Percentiles rank a stretch among this genome's conserved stretches.
phyloP scores from a whole-genome alignment of 352 stramenopile species.

The Globisporangium takayamanum region DNA sequence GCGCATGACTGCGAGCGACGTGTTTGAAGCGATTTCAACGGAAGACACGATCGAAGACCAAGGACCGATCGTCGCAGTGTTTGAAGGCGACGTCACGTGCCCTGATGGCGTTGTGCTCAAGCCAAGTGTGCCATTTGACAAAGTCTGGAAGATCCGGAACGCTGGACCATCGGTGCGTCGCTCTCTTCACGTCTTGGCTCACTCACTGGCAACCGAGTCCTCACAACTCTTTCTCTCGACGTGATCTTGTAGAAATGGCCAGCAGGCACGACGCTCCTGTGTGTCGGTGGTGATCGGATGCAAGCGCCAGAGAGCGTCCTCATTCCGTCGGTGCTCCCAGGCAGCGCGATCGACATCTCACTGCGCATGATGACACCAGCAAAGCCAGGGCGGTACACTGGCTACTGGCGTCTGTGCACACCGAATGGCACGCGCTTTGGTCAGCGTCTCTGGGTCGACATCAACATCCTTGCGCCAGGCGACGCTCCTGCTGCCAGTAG shows the following conservation, averaged over 20 bases:
- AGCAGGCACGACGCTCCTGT: slow-evolving; percentile 54
- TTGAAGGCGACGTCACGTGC: slow-evolving; percentile 83
- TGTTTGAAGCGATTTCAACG: slow-evolving; percentile 61
- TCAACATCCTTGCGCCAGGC: slow-evolving; percentile 38
- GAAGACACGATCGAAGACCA: slow-evolving; percentile 71
- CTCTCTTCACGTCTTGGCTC: too few relatives aligned
- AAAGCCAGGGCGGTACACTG: slow-evolving; percentile 68
- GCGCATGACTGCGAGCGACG: slow-evolving; percentile 62
- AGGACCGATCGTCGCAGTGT: slow-evolving; percentile 65
- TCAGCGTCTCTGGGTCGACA: slow-evolving; percentile 86
- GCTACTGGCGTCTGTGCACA: slow-evolving; percentile 85
- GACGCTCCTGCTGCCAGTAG: slow-evolving; percentile 34
- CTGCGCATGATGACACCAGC: slow-evolving; percentile 49
- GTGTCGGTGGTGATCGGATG: slow-evolving; percentile 71
- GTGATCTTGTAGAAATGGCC: slow-evolving; percentile 48
- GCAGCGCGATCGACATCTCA: slow-evolving; percentile 68
- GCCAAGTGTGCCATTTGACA: slow-evolving; percentile 66
- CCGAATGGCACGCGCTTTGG: slow-evolving; percentile 79
- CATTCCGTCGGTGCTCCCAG: slow-evolving; percentile 59
- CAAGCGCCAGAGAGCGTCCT: slow-evolving; percentile 62
- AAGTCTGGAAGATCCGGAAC: slow-evolving; percentile 86
- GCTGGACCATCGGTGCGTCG: slow-evolving; percentile 38
- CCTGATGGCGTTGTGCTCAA: slow-evolving; percentile 75
- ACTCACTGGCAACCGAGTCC: too few relatives aligned
- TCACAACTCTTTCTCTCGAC: too few relatives aligned